Conservation (phyloP, 208 protist species). For the Tetramitus jugosus region DNA sequence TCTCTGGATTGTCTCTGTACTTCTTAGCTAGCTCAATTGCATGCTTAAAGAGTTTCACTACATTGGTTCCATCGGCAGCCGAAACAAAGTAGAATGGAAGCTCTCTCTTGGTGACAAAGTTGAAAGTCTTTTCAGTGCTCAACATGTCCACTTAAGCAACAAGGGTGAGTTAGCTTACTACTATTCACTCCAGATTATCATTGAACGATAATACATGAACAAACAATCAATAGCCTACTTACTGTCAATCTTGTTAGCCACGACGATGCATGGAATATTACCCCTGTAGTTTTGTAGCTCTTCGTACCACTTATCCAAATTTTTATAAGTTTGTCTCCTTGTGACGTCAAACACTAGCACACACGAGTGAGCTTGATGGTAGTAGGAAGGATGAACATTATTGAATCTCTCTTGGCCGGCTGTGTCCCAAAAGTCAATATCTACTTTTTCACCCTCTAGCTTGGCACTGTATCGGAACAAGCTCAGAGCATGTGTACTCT, state of each 20-base stretch:
- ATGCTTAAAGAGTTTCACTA: constrained; percentile 76
- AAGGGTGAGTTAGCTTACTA: background rate
- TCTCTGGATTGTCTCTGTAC: constrained; percentile 72
- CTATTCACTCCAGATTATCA: background rate
- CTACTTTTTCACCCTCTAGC: constrained; percentile 52
- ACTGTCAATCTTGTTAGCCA: constrained; percentile 91
- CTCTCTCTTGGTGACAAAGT: constrained; percentile 77
- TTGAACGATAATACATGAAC: background rate
- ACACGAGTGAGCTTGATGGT: constrained; percentile 78
- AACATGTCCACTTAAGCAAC: constrained; percentile 58
- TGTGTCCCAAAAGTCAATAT: constrained; percentile 81
- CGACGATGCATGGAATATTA: constrained; percentile 79
- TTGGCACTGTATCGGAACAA: constrained; percentile 65
- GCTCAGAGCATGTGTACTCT: constrained; percentile 85
- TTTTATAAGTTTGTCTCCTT: constrained; percentile 88
- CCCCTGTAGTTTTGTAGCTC: constrained; percentile 76
- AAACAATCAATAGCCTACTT: no score
- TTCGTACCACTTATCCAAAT: constrained; percentile 80
- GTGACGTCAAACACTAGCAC: constrained; percentile 86
- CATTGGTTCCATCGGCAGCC: constrained; percentile 82
- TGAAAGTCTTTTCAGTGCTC: constrained; percentile 74
- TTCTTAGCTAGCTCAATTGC: constrained; percentile 59
- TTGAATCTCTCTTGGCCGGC: constrained; percentile 80
- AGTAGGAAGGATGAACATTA: constrained; percentile 86
- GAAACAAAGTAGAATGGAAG: constrained; percentile 82